Base-by-base conservation (phyloP, 1,139 yeast species). In the Zhuliangozyma blackwelliae region DNA sequence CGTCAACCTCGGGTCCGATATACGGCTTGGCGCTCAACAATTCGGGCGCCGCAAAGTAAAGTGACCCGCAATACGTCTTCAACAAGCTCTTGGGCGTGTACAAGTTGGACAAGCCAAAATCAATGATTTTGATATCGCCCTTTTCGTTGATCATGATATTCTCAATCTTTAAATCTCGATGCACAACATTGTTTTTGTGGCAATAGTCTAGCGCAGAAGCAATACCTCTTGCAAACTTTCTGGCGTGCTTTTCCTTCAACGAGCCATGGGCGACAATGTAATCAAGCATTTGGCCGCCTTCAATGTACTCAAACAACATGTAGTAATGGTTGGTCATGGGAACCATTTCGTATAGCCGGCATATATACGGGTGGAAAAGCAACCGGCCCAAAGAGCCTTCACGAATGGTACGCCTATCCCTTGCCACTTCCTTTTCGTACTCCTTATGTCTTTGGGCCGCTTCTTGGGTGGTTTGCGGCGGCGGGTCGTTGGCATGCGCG, bases 21-120 rank as follows among this genome's bases (percentile, higher is more conserved):
- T 94, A 94, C 0, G 97, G 97, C 47, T 82, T 80, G 0, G 97
- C 98, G 43, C 87, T 84, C 41, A 94, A 70, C 48, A 94, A 71
- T 58, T 94, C 99, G 0, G 99, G 99, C 0, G 99, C 98, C 1
- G 98, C 99, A 72, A 92, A 94, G 59, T 94, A 94, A 37, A 94
- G 71, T 1, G 97, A 89, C 1, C 99, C 99, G 70, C 99, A 94
- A 57, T 88, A 94, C 0, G 99, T 94, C 54, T 87, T 88, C 51
- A 94, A 75, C 38, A 88, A 68, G 33, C 79, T 70, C 43, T 77
- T 77, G 20, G 82, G 79, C 29, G 90, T 78, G 57, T 78, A 94
- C 55, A 94, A 66, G 59, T 94, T 94, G 10, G 96, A 87, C 36
- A 94, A 72, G 7, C 99, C 99, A 62, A 94, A 92, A 65, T 92